These are phyloP conservation scores for Haberlea rhodopensis DNA, from an alignment of 257 asterid species.

Conservation along the genomic window DNA sequence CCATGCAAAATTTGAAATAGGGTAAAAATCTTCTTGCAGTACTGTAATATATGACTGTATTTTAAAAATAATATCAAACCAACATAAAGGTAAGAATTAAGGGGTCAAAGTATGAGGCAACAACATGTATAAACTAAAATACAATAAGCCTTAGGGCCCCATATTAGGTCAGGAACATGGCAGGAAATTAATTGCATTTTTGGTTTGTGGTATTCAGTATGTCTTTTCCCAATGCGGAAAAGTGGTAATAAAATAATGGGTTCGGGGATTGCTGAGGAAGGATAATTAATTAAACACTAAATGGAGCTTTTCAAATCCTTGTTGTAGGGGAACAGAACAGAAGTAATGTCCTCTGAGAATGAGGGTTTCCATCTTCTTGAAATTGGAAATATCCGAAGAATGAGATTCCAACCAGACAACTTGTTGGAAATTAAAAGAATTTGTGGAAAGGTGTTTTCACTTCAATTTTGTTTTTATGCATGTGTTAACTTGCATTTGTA, in stretches of 20 bases:
- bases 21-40: too few relatives aligned
- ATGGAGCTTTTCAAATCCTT: constrained; percentile 28
- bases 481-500: too few relatives aligned
- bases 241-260: constrained; percentile 26
- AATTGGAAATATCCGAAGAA: constrained; percentile 23
- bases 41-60: too few relatives aligned
- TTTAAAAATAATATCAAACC: too few relatives aligned
- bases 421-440: constrained; percentile 15
- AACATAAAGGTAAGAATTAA: neutral
- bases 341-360: constrained; percentile 20
- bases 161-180: constrained; percentile 32
- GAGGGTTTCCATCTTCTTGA: constrained; percentile 37
- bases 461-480: neutral
- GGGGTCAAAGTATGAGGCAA: neutral
- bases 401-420: constrained; percentile 20
- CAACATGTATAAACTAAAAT: neutral
- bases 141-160: constrained; percentile 32
- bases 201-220: constrained; percentile 2
- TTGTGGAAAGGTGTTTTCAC: constrained; percentile 1
- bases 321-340: constrained; percentile 29
- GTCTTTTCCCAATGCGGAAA: constrained; percentile 10
- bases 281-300: neutral
- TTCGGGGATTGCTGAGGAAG: constrained; percentile 20
- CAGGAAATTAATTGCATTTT: constrained; percentile 27
- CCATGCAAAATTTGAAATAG: neutral